Conservation (phyloP, 1,284 basidiomycete species). For the Cryptococcus amylolentus region DNA sequence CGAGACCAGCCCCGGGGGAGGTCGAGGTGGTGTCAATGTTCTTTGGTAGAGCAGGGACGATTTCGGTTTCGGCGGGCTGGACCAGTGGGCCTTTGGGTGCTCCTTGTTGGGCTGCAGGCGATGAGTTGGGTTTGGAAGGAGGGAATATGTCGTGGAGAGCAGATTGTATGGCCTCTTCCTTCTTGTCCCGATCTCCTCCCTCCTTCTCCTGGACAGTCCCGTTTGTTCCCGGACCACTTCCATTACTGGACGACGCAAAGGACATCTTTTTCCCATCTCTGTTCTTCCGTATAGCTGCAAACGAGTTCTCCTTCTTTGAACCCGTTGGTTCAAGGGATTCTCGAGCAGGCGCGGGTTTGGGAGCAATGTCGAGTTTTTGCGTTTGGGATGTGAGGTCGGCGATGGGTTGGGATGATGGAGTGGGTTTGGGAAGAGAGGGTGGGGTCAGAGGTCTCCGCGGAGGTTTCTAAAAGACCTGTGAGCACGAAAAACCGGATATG, state of each 20-base stretch:
- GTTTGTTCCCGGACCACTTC: no score
- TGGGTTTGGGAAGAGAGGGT: slow-evolving; percentile 3
- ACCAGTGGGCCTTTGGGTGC: no score
- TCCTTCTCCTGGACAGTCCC: no score
- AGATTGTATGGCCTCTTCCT: not conserved
- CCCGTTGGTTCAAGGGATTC: not conserved
- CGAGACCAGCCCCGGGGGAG: slow-evolving; percentile 31
- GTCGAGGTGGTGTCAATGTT: slow-evolving; percentile 23
- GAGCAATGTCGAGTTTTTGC: not conserved
- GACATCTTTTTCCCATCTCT: slow-evolving; percentile 22
- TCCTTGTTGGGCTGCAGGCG: not conserved
- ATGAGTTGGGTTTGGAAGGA: not conserved
- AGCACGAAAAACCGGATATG: no score
- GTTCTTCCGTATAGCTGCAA: slow-evolving; percentile 25
- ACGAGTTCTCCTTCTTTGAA: slow-evolving; percentile 12
- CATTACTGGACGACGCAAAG: slow-evolving; percentile 1
- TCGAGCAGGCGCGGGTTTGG: not conserved
- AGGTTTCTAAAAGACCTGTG: not conserved
- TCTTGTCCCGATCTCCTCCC: not conserved
- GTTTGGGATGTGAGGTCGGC: not conserved
- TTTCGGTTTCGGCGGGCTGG: not conserved
- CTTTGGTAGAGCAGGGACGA: slow-evolving; percentile 3
- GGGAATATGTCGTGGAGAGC: slow-evolving; percentile 2
- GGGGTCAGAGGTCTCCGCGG: slow-evolving; percentile 11
- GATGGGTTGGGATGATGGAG: not conserved